These are phyloP conservation scores for Solanum habrochaites DNA, from an alignment of 257 asterid genomes.

Conservation along the genomic window DNA sequence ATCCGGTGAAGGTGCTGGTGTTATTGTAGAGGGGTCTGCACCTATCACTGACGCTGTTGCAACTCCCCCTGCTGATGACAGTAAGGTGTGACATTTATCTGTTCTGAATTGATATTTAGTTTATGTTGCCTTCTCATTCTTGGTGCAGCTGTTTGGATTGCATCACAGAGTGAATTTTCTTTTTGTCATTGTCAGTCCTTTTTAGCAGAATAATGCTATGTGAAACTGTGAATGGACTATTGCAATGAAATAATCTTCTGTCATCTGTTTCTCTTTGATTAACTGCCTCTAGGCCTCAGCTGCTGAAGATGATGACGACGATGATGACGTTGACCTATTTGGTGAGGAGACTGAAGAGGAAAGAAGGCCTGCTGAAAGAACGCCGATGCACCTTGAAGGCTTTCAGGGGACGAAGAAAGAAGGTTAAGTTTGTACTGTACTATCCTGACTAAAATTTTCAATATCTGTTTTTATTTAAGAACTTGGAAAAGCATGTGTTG, in stretches of 20 bases:
- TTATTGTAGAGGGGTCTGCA: slow-evolving; percentile 41
- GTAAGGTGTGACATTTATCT: slow-evolving; percentile 15
- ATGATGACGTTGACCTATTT: slow-evolving; percentile 79
- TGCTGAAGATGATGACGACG: slow-evolving; percentile 63
- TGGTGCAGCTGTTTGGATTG: background rate
- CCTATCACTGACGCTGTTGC: slow-evolving; percentile 30
- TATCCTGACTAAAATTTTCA: background rate
- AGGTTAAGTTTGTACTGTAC: slow-evolving; percentile 29
- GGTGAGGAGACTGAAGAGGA: slow-evolving; percentile 98
- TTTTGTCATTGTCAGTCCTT: background rate
- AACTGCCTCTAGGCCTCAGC: slow-evolving; percentile 32
- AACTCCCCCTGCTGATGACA: slow-evolving; percentile 50
- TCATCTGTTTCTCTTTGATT: background rate
- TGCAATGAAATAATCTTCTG: background rate
- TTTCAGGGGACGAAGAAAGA: slow-evolving; percentile 81
- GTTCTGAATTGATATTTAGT: background rate
- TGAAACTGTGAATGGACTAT: background rate
- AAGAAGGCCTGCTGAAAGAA: slow-evolving; percentile 87
- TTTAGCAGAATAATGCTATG: background rate
- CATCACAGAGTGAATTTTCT: background rate
- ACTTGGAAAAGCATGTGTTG: background rate
- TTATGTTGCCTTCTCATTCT: background rate
- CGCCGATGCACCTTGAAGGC: slow-evolving; percentile 86
- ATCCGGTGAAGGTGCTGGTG: slow-evolving; percentile 62
- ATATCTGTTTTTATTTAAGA: background rate